These are phyloP conservation scores for Pestalotiopsis sp. DNA, from an alignment of 2,329 filamentous ascomycete genomes.

Conservation along the genomic window DNA sequence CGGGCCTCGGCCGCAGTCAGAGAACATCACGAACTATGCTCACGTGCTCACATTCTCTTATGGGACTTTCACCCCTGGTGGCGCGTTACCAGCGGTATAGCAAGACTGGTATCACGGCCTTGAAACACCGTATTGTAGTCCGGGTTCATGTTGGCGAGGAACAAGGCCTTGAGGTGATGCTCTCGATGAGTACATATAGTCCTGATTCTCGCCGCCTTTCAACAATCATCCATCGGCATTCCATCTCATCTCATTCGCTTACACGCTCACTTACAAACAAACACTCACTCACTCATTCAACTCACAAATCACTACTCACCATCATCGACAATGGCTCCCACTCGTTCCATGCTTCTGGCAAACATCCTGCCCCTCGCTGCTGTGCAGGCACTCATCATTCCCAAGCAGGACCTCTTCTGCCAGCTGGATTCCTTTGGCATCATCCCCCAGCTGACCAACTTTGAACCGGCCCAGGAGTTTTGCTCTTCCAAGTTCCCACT, in stretches of 20 bases:
- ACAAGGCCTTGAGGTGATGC: neutral
- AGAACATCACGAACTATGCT: neutral
- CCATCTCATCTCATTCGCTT: neutral
- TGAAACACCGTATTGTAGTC: neutral
- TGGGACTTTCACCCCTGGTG: neutral
- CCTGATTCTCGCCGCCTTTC: neutral
- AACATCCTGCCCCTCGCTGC: neutral
- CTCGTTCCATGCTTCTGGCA: neutral
- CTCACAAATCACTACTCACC: neutral
- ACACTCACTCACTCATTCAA: neutral
- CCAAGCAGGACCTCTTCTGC: neutral
- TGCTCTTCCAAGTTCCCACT: neutral
- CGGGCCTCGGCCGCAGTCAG: neutral
- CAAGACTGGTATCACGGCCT: neutral
- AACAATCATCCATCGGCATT: neutral
- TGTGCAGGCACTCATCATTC: neutral
- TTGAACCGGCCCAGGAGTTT: neutral
- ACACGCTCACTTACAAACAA: neutral
- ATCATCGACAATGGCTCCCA: neutral
- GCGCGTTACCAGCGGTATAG: neutral
- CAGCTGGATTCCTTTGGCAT: neutral
- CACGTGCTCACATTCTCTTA: neutral
- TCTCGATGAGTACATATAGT: neutral
- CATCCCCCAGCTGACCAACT: neutral
- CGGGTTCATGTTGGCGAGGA: neutral